Conservation (phyloP, 306 rosid species). For the Vicia villosa region DNA sequence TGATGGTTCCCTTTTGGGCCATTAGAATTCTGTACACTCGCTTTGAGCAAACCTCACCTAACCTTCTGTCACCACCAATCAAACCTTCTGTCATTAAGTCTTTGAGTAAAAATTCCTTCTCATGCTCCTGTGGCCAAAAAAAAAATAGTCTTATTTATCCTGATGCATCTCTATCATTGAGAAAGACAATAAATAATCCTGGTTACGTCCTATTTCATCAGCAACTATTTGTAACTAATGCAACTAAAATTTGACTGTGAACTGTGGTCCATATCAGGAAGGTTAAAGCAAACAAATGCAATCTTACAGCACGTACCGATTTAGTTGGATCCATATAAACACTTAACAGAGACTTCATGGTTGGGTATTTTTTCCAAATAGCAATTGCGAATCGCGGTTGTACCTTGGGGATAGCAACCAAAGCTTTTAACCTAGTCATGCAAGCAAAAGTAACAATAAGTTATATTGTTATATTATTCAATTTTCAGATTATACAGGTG, state of each 20-base stretch:
- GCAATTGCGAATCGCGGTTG: slow-evolving; percentile 93
- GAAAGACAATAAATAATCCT: slow-evolving; percentile 11
- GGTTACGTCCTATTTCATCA: slow-evolving; percentile 3
- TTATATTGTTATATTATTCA: background rate
- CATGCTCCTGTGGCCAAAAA: slow-evolving; percentile 67
- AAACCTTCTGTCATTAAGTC: slow-evolving; percentile 75
- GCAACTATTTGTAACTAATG: slow-evolving; percentile 7
- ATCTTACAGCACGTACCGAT: slow-evolving; percentile 55
- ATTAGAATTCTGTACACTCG: slow-evolving; percentile 82
- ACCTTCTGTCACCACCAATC: slow-evolving; percentile 73
- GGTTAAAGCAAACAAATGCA: slow-evolving; percentile 31
- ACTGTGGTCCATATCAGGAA: slow-evolving; percentile 28
- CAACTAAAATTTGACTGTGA: slow-evolving; percentile 17
- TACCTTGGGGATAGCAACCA: slow-evolving; percentile 93
- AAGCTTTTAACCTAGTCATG: slow-evolving; percentile 79
- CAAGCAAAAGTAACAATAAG: slow-evolving; percentile 27
- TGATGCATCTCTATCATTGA: slow-evolving; percentile 15
- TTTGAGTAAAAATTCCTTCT: slow-evolving; percentile 82
- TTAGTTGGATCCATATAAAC: slow-evolving; percentile 76
- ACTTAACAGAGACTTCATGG: slow-evolving; percentile 82
- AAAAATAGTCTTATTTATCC: slow-evolving; percentile 19
- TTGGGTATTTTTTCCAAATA: slow-evolving; percentile 87
- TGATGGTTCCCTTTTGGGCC: slow-evolving; percentile 74
- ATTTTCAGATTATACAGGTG: slow-evolving; percentile 14
- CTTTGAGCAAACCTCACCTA: slow-evolving; percentile 90